phyloP scores from a whole-genome alignment of 495 filamentous ascomycete species.

The Podospora sp. region DNA sequence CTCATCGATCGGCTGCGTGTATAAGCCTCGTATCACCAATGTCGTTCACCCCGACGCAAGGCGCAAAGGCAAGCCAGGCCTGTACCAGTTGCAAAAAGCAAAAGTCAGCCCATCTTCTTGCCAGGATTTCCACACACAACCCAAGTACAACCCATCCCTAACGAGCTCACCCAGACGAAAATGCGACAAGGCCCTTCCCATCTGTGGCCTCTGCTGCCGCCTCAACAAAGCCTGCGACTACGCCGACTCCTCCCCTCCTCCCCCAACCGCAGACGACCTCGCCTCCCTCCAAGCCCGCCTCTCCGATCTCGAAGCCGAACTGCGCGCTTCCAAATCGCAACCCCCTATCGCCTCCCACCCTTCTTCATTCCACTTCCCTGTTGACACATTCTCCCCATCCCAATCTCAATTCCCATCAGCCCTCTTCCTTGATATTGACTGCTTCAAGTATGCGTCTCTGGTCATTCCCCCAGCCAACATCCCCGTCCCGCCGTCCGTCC shows the following conservation, averaged over 20 bases:
- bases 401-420: slow-evolving; percentile 26
- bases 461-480: slow-evolving; percentile 34
- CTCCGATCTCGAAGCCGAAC: slow-evolving; percentile 42
- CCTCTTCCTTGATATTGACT: slow-evolving; percentile 41
- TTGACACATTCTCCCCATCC: slow-evolving; percentile 10
- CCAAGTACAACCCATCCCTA: too few species aligned
- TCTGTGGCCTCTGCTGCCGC: slow-evolving; percentile 44
- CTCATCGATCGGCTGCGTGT: too few species aligned
- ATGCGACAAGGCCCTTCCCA: slow-evolving; percentile 52
- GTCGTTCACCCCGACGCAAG: background rate
- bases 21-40: background rate
- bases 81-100: slow-evolving; percentile 41
- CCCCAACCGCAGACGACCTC: slow-evolving; percentile 46
- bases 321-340: slow-evolving; percentile 21
- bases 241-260: slow-evolving; percentile 30
- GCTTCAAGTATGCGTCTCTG: slow-evolving; percentile 38
- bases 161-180: slow-evolving; percentile 35
- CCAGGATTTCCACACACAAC: background rate
- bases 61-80: slow-evolving; percentile 29
- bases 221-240: slow-evolving; percentile 50
- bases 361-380: background rate
- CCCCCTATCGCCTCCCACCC: background rate
- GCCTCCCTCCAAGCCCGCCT: slow-evolving; percentile 40
- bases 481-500: slow-evolving; percentile 40
- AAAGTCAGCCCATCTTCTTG: slow-evolving; percentile 33